Base-by-base conservation (phyloP, 2,329 filamentous ascomycete species). In the Sporothrix phasma region DNA sequence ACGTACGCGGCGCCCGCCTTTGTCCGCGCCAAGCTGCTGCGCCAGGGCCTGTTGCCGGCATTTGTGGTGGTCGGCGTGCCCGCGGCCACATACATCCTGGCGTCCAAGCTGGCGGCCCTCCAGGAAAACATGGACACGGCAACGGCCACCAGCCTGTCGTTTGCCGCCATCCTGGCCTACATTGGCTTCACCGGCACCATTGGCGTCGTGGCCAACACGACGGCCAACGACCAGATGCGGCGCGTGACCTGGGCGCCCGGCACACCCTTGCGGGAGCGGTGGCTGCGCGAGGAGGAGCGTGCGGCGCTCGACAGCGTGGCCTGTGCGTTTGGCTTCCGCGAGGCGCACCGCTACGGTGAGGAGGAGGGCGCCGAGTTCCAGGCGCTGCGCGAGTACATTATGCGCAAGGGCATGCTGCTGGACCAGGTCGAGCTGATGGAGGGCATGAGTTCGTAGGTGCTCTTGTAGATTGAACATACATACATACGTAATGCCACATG, bases 331-430 rank as follows among this genome's bases (percentile, higher is more conserved):
- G 94, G 94, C 0, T 99, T 97, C 76, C 88, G 88, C 70, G 90
- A 96, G 73, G 76, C 80, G 31, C 87, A 84, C 78, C 86, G 87
- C 73, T 84, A 89, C 72, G 94, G 94, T 1, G 92, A 97, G 73
- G 94, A 99, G 76, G 89, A 92, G 68, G 93, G 94, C 0, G 82
- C 86, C 62, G 93, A 97, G 67, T 99, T 94, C 90, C 88, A 95
- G 70, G 84, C 83, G 37, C 78, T 99, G 67, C 85, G 87, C 69
- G 90, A 97, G 76, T 94, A 91, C 76, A 85, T 92, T 70, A 85
- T 89, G 43, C 81, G 88, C 71, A 87, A 89, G 72, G 88, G 89
- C 31, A 97, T 97, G 93, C 82, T 96, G 69, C 78, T 99, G 61
- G 94, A 99, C 75, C 87, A 88, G 68, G 87, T 91, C 17, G 89